A percentile compares a stretch with the other conserved stretches of the same genome.
Evolutionary conservation across 2,329 filamentous ascomycete species (phyloP).

Genomic region (Thermoascus crustaceus): DNA sequence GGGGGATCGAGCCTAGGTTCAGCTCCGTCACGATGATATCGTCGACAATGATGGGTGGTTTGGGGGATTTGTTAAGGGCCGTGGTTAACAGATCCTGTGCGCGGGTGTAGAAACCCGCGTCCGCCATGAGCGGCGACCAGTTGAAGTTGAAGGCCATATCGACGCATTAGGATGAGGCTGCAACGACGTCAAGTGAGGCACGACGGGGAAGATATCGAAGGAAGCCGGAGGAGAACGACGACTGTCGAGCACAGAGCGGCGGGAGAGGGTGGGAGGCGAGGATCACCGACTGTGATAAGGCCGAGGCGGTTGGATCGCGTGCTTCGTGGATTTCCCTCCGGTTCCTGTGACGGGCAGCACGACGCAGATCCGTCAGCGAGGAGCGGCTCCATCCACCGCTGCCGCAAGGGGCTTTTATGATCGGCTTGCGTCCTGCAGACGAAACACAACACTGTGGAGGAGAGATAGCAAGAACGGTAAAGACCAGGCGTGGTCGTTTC

Average conservation of each 20-base stretch:
- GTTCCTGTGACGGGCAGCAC: neutral
- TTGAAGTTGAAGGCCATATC: constrained; percentile 99
- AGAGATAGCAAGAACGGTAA: constrained; percentile 5
- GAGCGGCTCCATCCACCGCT: constrained; percentile 1
- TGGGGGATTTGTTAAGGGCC: constrained; percentile 93
- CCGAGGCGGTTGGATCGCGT: constrained; percentile 1
- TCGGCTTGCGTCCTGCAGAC: no score
- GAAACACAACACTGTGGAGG: neutral
- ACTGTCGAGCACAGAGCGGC: constrained; percentile 7
- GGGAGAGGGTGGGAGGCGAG: constrained; percentile 14
- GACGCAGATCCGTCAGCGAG: neutral
- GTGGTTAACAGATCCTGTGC: constrained; percentile 90
- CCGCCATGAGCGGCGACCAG: constrained; percentile 97
- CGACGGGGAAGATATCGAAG: constrained; percentile 1
- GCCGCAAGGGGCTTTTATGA: no score
- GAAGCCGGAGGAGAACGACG: neutral
- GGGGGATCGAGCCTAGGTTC: constrained; percentile 89
- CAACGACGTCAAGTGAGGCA: neutral
- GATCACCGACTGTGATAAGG: constrained; percentile 13
- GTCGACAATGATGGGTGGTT: constrained; percentile 97
- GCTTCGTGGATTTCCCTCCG: neutral
- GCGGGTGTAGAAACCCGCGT: constrained; percentile 81
- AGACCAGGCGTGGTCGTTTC: no score
- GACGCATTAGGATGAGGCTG: constrained; percentile 17
- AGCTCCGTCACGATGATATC: constrained; percentile 97